Evolutionary conservation across 441 rosid genomes (phyloP), one percentile per base, ranked within the genome.

Genomic region (Macaranga tanarius): DNA sequence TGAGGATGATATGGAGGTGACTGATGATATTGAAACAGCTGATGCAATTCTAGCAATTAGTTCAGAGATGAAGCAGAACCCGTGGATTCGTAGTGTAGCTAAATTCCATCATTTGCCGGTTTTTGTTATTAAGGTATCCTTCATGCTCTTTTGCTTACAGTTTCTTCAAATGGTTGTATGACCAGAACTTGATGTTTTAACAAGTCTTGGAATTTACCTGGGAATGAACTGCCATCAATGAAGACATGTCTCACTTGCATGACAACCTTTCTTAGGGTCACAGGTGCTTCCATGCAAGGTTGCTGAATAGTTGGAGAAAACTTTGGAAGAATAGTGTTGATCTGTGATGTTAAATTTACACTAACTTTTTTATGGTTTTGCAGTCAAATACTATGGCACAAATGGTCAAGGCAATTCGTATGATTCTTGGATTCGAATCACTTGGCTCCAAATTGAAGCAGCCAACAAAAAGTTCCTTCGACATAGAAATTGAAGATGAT

Each of bases 381-480:
- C 90, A 95, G 99, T 89, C 93, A 64, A 91, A 86, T 82, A 90
- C 97, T 25, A 88, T 92, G 97, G 97, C 97, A 22, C 97, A 92
- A 81, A 89, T 92, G 96, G 97, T 92, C 70, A 95, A 95, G 85
- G 97, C 99, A 51, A 84, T 95, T 67, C 92, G 96, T 9, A 86
- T 87, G 89, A 88, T 95, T 78, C 93, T 92, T 52, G 89, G 90
- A 71, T 86, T 85, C 80, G 96, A 86, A 77, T 87, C 97, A 26
- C 81, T 82, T 70, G 84, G 87, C 75, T 78, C 88, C 54, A 60
- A 76, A 45, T 68, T 78, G 62, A 80, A 81, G 80, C 75, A 66
- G 67, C 77, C 84, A 17, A 62, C 42, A 73, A 79, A 78, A 80
- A 75, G 58, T 66, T 78, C 87, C 54, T 71, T 65, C 12, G 92